These are phyloP conservation scores for Gastrolobium villosum DNA, from an alignment of 306 rosid genomes.

Conservation along the genomic window DNA sequence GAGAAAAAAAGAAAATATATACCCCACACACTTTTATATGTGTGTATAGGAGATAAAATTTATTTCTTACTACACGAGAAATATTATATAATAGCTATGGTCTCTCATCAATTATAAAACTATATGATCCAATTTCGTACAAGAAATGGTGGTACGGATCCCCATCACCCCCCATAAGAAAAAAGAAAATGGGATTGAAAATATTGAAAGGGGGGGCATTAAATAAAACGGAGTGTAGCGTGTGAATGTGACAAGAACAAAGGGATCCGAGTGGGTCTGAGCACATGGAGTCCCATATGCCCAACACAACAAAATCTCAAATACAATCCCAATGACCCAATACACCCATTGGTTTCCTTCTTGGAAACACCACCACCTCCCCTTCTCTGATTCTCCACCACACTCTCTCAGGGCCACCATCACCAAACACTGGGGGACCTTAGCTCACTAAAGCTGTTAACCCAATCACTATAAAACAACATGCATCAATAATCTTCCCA, in stretches of 20 bases:
- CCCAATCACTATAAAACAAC: slow-evolving; percentile 3
- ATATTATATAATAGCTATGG: background rate
- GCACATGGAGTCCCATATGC: slow-evolving; percentile 93
- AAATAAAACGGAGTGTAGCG: slow-evolving; percentile 49
- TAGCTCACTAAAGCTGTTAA: slow-evolving; percentile 30
- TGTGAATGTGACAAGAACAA: slow-evolving; percentile 69
- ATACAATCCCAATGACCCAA: slow-evolving; percentile 77
- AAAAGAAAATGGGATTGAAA: background rate
- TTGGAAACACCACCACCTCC: slow-evolving; percentile 83
- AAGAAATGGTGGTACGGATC: slow-evolving; percentile 54
- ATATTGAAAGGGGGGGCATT: slow-evolving; percentile 23
- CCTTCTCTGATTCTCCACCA: slow-evolving; percentile 45
- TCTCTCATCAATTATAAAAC: slow-evolving; percentile 45
- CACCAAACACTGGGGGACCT: slow-evolving; percentile 13
- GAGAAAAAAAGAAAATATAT: too few species aligned
- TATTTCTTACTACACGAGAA: too few species aligned
- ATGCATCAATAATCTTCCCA: slow-evolving; percentile 7
- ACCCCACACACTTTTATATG: too few species aligned
- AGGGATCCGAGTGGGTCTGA: slow-evolving; percentile 61
- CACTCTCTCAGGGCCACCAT: slow-evolving; percentile 43
- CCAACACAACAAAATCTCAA: slow-evolving; percentile 74
- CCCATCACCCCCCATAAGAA: slow-evolving; percentile 28
- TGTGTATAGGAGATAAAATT: background rate
- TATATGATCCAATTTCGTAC: slow-evolving; percentile 42
- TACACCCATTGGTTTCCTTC: slow-evolving; percentile 78